A percentile compares a stretch with the other conserved stretches of the same genome.
Evolutionary conservation across 345 rosid genomes (phyloP).

Genomic region (Citrus mangshanensis): DNA sequence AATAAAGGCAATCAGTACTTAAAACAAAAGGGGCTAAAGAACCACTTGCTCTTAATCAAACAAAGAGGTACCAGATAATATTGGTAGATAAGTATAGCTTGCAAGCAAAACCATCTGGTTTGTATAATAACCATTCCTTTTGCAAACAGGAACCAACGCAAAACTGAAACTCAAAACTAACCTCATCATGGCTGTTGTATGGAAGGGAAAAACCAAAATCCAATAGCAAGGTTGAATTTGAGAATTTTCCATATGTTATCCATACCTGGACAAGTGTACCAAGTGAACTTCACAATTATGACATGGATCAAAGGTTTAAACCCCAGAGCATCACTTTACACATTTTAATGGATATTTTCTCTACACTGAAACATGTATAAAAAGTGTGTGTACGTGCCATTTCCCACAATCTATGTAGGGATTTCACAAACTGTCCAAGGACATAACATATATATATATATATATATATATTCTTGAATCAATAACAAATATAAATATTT

Average conservation of each 20-base stretch:
- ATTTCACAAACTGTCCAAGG: too few species aligned
- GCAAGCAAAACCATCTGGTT: slow-evolving; percentile 12
- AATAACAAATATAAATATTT: background rate
- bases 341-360: background rate
- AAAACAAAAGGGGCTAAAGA: background rate
- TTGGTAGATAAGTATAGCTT: background rate
- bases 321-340: background rate
- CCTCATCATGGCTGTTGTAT: slow-evolving; percentile 73
- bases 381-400: background rate
- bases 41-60: background rate
- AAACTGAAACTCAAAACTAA: slow-evolving; percentile 24
- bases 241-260: slow-evolving; percentile 67
- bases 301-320: slow-evolving; percentile 10
- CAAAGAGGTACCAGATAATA: background rate
- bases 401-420: background rate
- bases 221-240: slow-evolving; percentile 71
- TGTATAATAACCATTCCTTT: background rate
- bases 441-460: too few species aligned
- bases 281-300: slow-evolving; percentile 3
- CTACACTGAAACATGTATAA: background rate
- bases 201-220: slow-evolving; percentile 81
- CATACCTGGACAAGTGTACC: slow-evolving; percentile 42
- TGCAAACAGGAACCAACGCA: background rate
- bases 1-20: background rate
- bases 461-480: background rate